Base-by-base conservation (phyloP, 805 yeast genomes). In the Saccharomycopsis lassenensis region DNA sequence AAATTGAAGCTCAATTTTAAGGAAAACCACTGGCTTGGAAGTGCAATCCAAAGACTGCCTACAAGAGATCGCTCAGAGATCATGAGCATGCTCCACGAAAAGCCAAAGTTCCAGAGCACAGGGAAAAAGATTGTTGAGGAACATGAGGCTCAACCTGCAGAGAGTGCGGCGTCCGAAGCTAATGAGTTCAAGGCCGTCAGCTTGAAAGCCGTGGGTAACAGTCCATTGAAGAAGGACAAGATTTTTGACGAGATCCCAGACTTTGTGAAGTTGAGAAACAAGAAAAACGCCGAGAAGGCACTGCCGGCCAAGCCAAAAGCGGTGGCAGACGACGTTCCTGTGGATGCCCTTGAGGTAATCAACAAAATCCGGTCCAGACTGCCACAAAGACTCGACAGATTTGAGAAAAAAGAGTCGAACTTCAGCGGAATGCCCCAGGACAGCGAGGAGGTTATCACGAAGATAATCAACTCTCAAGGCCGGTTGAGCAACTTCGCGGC, bases 31-130 rank as follows among this genome's bases (percentile, higher is more conserved):
- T 40, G 44, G 44, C 19, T 40, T 7, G 44, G 44, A 5, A 33
- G 38, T 29, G 44, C 46, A 2, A 40, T 42, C 20, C 43, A 35
- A 21, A 32, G 46, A 36, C 29, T 41, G 6, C 46, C 46, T 8
- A 42, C 43, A 10, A 36, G 28, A 26, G 22, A 41, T 23, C 24
- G 33, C 10, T 27, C 35, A n/a, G 31, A 33, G 5, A 11, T 36
- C 6, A 16, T 42, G 20, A 21, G 27, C 8, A 24, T 29, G 29
- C 29, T 39, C 23, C 32, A 42, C 22, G 43, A 39, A 15, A 42
- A 36, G 18, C 44, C 46, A 10, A 36, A 39, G 17, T 39, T 42
- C 24, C 31, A 33, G 10, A 28, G 27, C 10, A 34, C 21, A 24
- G 29, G 18, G 6, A 8, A 17, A 10, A n/a, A 11, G 8, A 31